A percentile compares a stretch with the other conserved stretches of the same genome.
These are phyloP conservation scores for Neofusicoccum cordaticola DNA, from an alignment of 2,329 filamentous ascomycete genomes.

Conservation along the genomic window DNA sequence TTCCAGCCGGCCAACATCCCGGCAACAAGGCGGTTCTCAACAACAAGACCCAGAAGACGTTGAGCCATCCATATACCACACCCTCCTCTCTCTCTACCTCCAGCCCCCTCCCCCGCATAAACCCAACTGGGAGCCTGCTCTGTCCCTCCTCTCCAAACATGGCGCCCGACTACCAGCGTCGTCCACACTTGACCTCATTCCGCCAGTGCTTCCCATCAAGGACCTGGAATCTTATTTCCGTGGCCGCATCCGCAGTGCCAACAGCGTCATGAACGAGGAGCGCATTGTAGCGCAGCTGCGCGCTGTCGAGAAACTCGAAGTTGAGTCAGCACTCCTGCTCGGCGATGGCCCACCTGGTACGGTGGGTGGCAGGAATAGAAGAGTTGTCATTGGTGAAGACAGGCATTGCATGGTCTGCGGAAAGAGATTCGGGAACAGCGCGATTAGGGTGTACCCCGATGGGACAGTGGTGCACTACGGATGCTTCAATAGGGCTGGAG, in stretches of 20 bases:
- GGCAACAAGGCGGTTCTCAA: constrained; percentile 27
- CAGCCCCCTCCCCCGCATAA: constrained; percentile 71
- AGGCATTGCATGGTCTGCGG: constrained; percentile 88
- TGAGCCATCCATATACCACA: constrained; percentile 83
- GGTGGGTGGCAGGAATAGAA: constrained; percentile 58
- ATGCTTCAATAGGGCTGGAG: constrained; percentile 30
- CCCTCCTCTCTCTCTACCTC: constrained; percentile 83
- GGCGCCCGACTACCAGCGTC: constrained; percentile 85
- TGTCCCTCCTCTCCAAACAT: constrained; percentile 86
- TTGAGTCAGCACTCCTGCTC: constrained; percentile 70
- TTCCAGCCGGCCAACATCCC: constrained; percentile 19
- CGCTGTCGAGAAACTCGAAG: constrained; percentile 74
- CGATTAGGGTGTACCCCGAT: constrained; percentile 84
- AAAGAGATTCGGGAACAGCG: constrained; percentile 86
- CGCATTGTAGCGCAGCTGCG: constrained; percentile 74
- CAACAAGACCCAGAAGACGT: constrained; percentile 52
- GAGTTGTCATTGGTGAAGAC: constrained; percentile 83
- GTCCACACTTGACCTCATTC: constrained; percentile 82
- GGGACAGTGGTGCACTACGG: constrained; percentile 50
- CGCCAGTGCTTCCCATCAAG: constrained; percentile 71
- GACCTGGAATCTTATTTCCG: constrained; percentile 89
- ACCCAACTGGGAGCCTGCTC: constrained; percentile 72
- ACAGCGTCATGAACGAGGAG: constrained; percentile 75
- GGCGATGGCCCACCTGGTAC: constrained; percentile 64
- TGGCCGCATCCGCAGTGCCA: constrained; percentile 83